Base-by-base conservation (phyloP, 2,329 filamentous ascomycete genomes). In the Grosmannia penicillata region DNA sequence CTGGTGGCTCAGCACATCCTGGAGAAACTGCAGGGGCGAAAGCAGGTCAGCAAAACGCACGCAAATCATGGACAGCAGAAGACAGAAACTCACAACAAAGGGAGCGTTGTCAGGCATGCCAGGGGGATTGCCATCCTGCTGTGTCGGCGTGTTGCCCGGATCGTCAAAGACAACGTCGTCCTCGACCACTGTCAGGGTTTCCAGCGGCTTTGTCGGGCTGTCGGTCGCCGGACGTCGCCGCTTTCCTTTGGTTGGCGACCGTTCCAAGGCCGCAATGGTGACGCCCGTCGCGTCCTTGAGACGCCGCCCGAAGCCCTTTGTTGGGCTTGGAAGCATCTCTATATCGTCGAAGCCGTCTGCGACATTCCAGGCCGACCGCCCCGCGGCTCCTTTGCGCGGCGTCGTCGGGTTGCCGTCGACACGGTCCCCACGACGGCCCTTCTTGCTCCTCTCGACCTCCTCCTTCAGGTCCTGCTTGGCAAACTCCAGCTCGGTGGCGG, bases 341-440 rank as follows among this genome's bases (percentile, higher is more conserved):
- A 73, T 61, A 43, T 83, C 75, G 43, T 87, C 81, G 49, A 91
- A 91, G 0, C 83, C 83, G 56, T 91, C 83, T 2, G 79, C 70
- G 36, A 81, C 61, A 1, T 68, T 64, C 57, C 71, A 71, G 1
- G 69, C 75, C 22, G 65, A 56, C 1, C 47, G 78, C 15, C 36
- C 43, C 4, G 38, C 37, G 1, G 40, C 31, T 11, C 31, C 36
- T 50, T 68, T 82, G 3, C 78, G 77, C 0, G 80, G 83, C 1
- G 62, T 66, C 0, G 58, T 52, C 0, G 60, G 58, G 4, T 47
- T 49, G 17, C 52, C 53, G 14, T 65, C 68, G 13, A 2, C 25
- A 5, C 31, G 27, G 18, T 40, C 45, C 8, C 26, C 11, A 6
- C 44, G 45, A 40, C 71, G 56, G 8, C 42, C 44, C 37, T 51